Base-by-base conservation (phyloP, 2,329 filamentous ascomycete genomes). In the Colletotrichum sp. region DNA sequence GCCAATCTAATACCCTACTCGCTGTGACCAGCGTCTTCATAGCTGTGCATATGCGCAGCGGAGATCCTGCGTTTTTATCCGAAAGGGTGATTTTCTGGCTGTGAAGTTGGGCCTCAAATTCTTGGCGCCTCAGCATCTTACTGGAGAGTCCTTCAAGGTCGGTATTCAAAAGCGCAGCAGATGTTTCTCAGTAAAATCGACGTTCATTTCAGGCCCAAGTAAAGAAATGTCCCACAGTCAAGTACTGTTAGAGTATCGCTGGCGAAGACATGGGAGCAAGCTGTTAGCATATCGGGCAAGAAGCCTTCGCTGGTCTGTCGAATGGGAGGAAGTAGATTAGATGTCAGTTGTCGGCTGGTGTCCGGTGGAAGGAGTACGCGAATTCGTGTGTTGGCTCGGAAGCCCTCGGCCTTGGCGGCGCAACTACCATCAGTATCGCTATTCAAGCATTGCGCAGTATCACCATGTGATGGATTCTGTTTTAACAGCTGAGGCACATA, bases 91-190 rank as follows among this genome's bases (percentile, higher is more conserved):
- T n/a, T 18, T 44, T 1, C 18, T 44, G 5, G 16, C 39, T 44
- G 16, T n/a, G 39, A n/a, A n/a, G 2, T 3, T n/a, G 0, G 8
- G 18, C 18, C 39, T 6, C 39, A n/a, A n/a, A n/a, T 4, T 44
- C 39, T n/a, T 3, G 18, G 39, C 39, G 39, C 2, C 39, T 44
- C 36, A 39, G 36, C 36, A 8, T 39, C 36, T 39, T 8, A 39
- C 36, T 39, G 0, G 15, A 18, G 0, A 39, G 36, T 9, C 15
- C 0, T 39, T 1, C 4, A 39, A 39, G 16, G 15, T 36, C 15
- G 0, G 34, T 36, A 5, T 16, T 8, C 0, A 8, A 36, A 5
- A 36, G 15, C 34, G 36, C 36, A 39, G 34, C 34, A 36, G 15
- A 16, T 36, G 7, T 36, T 36, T 36, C 15, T 16, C 0, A 16